Evolutionary conservation across 2,329 filamentous ascomycete species (phyloP).

Genomic region (Mycocentrospora acerina): DNA sequence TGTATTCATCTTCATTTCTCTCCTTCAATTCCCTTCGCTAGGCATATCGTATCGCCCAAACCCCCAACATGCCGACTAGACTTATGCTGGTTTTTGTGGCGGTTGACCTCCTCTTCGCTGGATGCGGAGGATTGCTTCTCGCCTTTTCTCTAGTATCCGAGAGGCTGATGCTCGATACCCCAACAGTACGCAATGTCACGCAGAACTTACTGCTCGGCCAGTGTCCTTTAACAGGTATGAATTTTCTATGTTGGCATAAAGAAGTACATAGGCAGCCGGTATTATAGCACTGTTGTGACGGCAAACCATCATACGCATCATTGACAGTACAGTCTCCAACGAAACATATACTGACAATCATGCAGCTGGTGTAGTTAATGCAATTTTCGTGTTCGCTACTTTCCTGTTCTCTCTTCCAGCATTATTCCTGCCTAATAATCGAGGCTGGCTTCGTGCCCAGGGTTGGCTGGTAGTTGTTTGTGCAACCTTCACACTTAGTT

Average conservation of each 20-base stretch:
- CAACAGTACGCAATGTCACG: conserved; percentile 53
- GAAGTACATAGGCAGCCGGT: conserved; percentile 6
- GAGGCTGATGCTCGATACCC: conserved; percentile 43
- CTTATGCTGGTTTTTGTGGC: conserved; percentile 55
- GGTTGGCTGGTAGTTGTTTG: conserved; percentile 68
- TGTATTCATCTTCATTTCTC: conserved; percentile 36
- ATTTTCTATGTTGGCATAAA: conserved; percentile 4
- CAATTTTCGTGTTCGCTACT: conserved; percentile 68
- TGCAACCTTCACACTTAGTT: conserved; percentile 63
- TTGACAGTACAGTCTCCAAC: conserved; percentile 3
- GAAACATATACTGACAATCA: conserved; percentile 20
- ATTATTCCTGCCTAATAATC: conserved; percentile 65
- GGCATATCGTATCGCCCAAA: conserved; percentile 16
- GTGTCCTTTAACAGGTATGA: conserved; percentile 57
- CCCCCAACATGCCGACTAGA: conserved; percentile 52
- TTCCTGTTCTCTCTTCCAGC: conserved; percentile 71
- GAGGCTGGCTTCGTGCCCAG: conserved; percentile 70
- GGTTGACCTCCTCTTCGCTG: conserved; percentile 55
- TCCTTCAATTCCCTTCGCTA: conserved; percentile 8
- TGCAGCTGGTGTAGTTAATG: conserved; percentile 69
- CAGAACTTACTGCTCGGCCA: conserved; percentile 53
- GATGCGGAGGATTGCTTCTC: conserved; percentile 54
- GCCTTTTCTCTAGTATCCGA: conserved; percentile 56
- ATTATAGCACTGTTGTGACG: conserved; percentile 28
- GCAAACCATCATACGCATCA: conserved; percentile 13